Conservation (phyloP, 139 green algal genomes). For the Desmodesmus armatus region DNA sequence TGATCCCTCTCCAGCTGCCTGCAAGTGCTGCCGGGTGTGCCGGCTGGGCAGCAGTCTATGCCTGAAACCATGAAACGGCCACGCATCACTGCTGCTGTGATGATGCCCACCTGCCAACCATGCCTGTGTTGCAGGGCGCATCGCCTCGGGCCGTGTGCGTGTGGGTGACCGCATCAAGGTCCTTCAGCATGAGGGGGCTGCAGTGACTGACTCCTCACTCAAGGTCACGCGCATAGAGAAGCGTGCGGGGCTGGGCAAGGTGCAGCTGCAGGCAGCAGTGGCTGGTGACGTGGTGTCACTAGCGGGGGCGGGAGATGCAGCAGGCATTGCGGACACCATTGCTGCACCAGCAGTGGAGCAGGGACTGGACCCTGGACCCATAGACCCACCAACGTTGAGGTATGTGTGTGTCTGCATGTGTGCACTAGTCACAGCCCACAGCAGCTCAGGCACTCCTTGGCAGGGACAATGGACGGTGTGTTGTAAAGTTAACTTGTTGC, state of each 20-base stretch:
- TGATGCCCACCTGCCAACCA: too few relatives aligned
- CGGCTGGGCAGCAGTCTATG: too few relatives aligned
- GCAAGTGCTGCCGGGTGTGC: too few relatives aligned
- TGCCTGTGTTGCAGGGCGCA: constrained; percentile 52
- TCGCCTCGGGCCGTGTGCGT: constrained; percentile 68
- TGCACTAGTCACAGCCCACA: too few relatives aligned
- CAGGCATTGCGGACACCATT: constrained; percentile 85
- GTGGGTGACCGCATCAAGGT: constrained; percentile 70
- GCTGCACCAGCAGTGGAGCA: constrained; percentile 52
- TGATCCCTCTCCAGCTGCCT: too few relatives aligned
- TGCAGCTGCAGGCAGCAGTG: constrained; percentile 70
- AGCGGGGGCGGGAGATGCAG: constrained; percentile 57
- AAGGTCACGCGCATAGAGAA: constrained; percentile 83
- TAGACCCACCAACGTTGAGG: constrained; percentile 91
- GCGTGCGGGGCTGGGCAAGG: constrained; percentile 59
- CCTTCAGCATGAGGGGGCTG: constrained; percentile 44
- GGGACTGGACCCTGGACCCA: constrained; percentile 74
- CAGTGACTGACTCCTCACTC: constrained; percentile 41
- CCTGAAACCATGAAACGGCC: too few relatives aligned
- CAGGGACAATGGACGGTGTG: not conserved
- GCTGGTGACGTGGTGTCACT: constrained; percentile 89
- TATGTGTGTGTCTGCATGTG: too few relatives aligned
- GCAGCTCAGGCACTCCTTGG: too few relatives aligned
- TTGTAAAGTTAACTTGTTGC: not conserved
- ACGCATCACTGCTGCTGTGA: too few relatives aligned